A percentile compares a stretch with the other conserved stretches of the same genome.
phyloP scores from a whole-genome alignment of 768 basidiomycete genomes.

The Tulasnella sp. region DNA sequence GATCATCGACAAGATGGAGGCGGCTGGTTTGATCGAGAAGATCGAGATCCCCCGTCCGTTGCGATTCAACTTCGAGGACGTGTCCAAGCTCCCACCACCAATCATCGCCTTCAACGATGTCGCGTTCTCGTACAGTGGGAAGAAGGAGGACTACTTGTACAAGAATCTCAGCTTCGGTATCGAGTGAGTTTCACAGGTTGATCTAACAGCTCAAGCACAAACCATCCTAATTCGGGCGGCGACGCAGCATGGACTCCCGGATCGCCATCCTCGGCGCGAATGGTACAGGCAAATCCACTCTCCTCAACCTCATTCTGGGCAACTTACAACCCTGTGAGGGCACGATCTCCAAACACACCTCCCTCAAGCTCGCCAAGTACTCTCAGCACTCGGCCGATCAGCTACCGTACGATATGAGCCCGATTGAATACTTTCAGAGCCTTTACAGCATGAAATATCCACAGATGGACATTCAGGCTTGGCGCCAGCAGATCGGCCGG shows the following conservation, averaged over 20 bases:
- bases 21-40: constrained; percentile 91
- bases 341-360: constrained; percentile 77
- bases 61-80: constrained; percentile 92
- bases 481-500: constrained; percentile 88
- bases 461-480: constrained; percentile 84
- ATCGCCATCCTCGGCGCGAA: constrained; percentile 95
- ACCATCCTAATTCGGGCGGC: background rate
- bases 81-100: constrained; percentile 86
- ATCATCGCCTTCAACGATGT: constrained; percentile 94
- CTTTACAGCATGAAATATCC: constrained; percentile 77
- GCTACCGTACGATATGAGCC: constrained; percentile 82
- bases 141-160: constrained; percentile 81
- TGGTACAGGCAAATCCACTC: constrained; percentile 88
- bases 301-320: constrained; percentile 82
- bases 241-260: constrained; percentile 76
- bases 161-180: constrained; percentile 90
- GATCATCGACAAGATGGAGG: constrained; percentile 99
- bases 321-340: constrained; percentile 70
- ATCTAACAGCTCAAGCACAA: background rate
- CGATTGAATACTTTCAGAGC: constrained; percentile 86
- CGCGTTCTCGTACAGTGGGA: constrained; percentile 91
- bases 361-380: constrained; percentile 94
- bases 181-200: constrained; percentile 45
- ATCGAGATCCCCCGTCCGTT: constrained; percentile 63
- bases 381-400: constrained; percentile 98